Evolutionary conservation across 768 basidiomycete genomes (phyloP).

Genomic region (Tephrocybe sp.): DNA sequence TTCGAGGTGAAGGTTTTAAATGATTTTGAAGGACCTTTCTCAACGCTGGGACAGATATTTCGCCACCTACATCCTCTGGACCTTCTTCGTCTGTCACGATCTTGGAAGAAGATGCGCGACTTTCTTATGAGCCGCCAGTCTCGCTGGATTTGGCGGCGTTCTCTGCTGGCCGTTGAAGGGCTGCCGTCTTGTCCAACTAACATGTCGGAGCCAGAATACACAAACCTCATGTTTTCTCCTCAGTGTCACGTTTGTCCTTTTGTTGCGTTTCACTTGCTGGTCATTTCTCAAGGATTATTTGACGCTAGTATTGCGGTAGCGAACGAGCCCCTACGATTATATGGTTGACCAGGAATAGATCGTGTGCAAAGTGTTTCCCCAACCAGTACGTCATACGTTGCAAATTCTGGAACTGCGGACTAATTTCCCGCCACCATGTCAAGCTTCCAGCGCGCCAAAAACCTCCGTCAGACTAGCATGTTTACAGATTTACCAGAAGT

Average conservation of each 20-base stretch:
- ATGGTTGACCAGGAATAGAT: conserved; percentile 18
- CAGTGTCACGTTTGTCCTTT: conserved; percentile 37
- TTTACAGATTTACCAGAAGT: conserved; percentile 14
- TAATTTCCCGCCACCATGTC: neutral
- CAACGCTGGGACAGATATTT: conserved; percentile 28
- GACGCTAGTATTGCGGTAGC: conserved; percentile 16
- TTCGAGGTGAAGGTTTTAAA: conserved; percentile 10
- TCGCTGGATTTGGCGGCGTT: conserved; percentile 37
- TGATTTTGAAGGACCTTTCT: neutral
- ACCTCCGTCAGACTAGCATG: conserved; percentile 3
- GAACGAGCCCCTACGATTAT: conserved; percentile 18
- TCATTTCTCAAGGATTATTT: conserved; percentile 4
- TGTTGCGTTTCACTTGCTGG: conserved; percentile 5
- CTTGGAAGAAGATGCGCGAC: conserved; percentile 36
- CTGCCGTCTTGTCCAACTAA: conserved; percentile 42
- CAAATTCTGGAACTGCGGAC: neutral
- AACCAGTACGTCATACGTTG: conserved; percentile 12
- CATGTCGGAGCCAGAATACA: conserved; percentile 42
- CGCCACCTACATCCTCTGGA: conserved; percentile 42
- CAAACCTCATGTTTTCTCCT: conserved; percentile 39
- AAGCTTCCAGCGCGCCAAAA: conserved; percentile 18
- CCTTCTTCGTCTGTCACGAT: conserved; percentile 41
- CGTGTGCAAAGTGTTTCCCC: conserved; percentile 19
- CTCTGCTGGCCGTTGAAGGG: conserved; percentile 32
- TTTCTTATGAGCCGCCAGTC: conserved; percentile 41